Conservation (phyloP, 768 basidiomycete species). For the Sporobolomyces phaffii region DNA sequence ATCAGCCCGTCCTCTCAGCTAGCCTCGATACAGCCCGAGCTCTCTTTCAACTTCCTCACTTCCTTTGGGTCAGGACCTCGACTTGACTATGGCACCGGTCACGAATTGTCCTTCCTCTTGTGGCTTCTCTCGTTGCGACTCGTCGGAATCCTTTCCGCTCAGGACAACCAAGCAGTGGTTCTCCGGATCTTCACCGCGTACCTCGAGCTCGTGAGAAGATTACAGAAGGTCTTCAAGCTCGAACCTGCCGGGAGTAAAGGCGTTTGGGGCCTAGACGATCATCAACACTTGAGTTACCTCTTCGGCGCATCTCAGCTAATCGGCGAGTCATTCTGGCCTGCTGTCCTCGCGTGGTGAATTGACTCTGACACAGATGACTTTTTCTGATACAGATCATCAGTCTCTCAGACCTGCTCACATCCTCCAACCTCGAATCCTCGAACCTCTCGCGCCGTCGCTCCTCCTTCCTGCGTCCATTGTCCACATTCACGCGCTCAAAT, state of each 20-base stretch:
- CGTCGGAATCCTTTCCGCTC: slow-evolving; percentile 55
- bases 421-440: slow-evolving; percentile 52
- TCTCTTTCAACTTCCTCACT: slow-evolving; percentile 70
- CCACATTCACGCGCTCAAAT: slow-evolving; percentile 66
- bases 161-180: slow-evolving; percentile 61
- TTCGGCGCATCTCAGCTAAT: slow-evolving; percentile 83
- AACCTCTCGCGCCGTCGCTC: slow-evolving; percentile 54
- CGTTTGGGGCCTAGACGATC: slow-evolving; percentile 75
- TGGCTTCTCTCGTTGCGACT: slow-evolving; percentile 45
- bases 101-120: slow-evolving; percentile 62
- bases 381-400: slow-evolving; percentile 38
- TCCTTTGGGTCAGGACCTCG: slow-evolving; percentile 86
- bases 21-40: slow-evolving; percentile 51
- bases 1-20: slow-evolving; percentile 43
- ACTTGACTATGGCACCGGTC: slow-evolving; percentile 95
- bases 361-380: no score
- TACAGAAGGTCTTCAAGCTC: slow-evolving; percentile 85
- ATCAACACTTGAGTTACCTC: slow-evolving; percentile 67
- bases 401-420: slow-evolving; percentile 45
- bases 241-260: slow-evolving; percentile 98
- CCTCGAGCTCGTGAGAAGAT: slow-evolving; percentile 67
- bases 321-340: slow-evolving; percentile 39
- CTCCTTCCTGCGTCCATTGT: slow-evolving; percentile 72
- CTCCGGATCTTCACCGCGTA: slow-evolving; percentile 71
- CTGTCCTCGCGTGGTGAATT: no score